Conservation (phyloP, 495 filamentous ascomycete species). For the Elasticomyces elasticus region DNA sequence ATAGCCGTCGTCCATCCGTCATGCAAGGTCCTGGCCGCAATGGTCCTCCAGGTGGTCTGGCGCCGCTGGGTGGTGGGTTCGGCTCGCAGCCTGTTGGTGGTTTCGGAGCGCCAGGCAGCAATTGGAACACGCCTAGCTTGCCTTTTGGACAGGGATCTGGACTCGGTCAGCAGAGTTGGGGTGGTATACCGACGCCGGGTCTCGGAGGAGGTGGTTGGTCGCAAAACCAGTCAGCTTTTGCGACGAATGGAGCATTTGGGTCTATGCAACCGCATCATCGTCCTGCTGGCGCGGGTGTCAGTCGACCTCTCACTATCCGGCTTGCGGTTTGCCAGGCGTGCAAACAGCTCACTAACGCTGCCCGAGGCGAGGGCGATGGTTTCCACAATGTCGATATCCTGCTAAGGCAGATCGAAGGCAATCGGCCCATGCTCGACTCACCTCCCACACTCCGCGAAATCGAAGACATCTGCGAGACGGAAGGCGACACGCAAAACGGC, state of each 20-base stretch:
- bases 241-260: slow-evolving; percentile 40
- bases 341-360: slow-evolving; percentile 43
- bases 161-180: slow-evolving; percentile 22
- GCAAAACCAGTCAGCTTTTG: slow-evolving; percentile 40
- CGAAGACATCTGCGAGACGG: slow-evolving; percentile 82
- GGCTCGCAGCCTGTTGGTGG: not conserved
- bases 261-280: slow-evolving; percentile 12
- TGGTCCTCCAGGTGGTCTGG: slow-evolving; percentile 6
- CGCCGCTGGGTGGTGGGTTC: slow-evolving; percentile 10
- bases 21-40: not conserved
- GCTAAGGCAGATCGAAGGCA: slow-evolving; percentile 53
- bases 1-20: slow-evolving; percentile 19
- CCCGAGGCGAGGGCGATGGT: slow-evolving; percentile 33
- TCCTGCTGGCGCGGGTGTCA: slow-evolving; percentile 22
- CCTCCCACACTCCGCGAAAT: slow-evolving; percentile 60
- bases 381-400: slow-evolving; percentile 61
- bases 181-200: slow-evolving; percentile 13
- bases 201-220: slow-evolving; percentile 42
- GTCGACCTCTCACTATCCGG: slow-evolving; percentile 48
- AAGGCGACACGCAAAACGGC: slow-evolving; percentile 77
- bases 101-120: slow-evolving; percentile 22
- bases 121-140: slow-evolving; percentile 27
- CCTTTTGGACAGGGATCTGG: slow-evolving; percentile 19
- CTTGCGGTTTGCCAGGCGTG: slow-evolving; percentile 51
- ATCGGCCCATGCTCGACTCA: slow-evolving; percentile 46